These are phyloP conservation scores for Penicillium canescens DNA, from an alignment of 495 filamentous ascomycete genomes.

Conservation along the genomic window DNA sequence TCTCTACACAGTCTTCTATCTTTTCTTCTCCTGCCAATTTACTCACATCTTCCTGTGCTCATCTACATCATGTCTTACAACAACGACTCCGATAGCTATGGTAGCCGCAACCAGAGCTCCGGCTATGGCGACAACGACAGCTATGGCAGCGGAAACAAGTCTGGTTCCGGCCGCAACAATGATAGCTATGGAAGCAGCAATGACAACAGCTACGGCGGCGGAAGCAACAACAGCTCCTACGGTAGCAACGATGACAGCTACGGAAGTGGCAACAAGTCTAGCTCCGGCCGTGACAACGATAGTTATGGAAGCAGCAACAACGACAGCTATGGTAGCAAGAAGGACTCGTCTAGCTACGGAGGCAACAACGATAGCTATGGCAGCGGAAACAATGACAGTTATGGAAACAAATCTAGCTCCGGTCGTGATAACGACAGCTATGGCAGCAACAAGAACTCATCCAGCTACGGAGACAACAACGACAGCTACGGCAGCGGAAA, in stretches of 20 bases:
- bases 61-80: constrained; percentile 2
- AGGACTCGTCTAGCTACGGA: not conserved
- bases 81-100: constrained; percentile 8
- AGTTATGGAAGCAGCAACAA: not conserved
- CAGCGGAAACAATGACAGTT: not conserved
- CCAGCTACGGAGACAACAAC: no score
- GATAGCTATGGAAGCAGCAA: constrained; percentile 1
- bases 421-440: not conserved
- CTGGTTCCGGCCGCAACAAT: not conserved
- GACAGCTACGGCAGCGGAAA: constrained; percentile 1
- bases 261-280: not conserved
- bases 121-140: not conserved
- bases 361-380: not conserved
- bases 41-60: not conserved
- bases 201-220: not conserved
- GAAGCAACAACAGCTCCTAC: not conserved
- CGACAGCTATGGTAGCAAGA: not conserved
- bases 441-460: no score
- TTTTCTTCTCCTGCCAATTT: not conserved
- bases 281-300: not conserved
- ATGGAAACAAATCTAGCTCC: not conserved
- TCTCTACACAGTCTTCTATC: not conserved
- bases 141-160: not conserved
- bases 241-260: not conserved
- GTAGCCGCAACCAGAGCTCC: not conserved